phyloP scores from a whole-genome alignment of 371 early-diverging fungal species.

The Apophysomyces variabilis region DNA sequence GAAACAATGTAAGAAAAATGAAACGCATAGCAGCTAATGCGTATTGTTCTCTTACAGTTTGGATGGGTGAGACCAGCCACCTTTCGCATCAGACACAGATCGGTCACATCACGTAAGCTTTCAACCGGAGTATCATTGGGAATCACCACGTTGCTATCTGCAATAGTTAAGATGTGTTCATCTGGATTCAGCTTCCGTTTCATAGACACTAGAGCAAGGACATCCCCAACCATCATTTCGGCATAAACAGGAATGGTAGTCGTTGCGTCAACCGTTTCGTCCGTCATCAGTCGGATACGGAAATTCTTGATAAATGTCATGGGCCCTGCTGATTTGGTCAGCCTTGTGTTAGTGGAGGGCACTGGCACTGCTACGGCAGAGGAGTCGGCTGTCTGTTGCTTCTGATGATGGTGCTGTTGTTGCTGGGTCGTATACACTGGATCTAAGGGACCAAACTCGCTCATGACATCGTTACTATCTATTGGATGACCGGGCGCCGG shows the following conservation, averaged over 20 bases:
- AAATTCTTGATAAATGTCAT: conserved; percentile 64
- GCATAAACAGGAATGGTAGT: conserved; percentile 84
- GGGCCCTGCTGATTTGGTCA: conserved; percentile 54
- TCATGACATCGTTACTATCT: background rate
- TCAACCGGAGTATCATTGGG: conserved; percentile 79
- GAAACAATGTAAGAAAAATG: background rate
- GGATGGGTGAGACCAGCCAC: conserved; percentile 51
- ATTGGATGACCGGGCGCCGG: background rate
- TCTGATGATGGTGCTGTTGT: background rate
- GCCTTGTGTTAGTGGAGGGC: conserved; percentile 48
- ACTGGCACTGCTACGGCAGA: conserved; percentile 56
- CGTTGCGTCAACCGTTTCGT: conserved; percentile 74
- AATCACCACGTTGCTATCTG: conserved; percentile 75
- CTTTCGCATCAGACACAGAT: conserved; percentile 78
- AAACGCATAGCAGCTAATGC: too few species aligned
- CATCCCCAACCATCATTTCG: conserved; percentile 78
- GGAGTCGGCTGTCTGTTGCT: conserved; percentile 37
- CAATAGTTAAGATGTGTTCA: conserved; percentile 83
- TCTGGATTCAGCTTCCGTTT: conserved; percentile 85
- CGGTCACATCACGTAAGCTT: conserved; percentile 63
- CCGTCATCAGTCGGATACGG: conserved; percentile 63
- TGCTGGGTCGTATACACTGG: conserved; percentile 28
- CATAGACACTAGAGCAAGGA: conserved; percentile 83
- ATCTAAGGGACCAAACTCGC: conserved; percentile 16
- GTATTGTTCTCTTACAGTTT: conserved; percentile 52